Evolutionary conservation across 176 grass and related monocot species (phyloP), one percentile per base, ranked within the genome.

Genomic region (Eleusine coracana): DNA sequence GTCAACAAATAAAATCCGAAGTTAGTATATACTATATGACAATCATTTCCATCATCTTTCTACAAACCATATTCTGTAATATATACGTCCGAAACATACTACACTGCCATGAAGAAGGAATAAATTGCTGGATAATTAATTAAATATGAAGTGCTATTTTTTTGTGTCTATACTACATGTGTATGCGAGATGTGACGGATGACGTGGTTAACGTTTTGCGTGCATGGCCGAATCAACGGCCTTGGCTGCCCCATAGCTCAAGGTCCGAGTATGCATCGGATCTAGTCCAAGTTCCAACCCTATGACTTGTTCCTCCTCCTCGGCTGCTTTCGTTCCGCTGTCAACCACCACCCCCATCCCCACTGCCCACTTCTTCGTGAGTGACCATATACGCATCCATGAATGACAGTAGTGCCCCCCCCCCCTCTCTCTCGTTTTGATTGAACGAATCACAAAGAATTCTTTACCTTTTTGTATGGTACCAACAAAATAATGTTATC

Each of bases 271-370:
- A 41, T 48, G 21, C 13, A 66, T 21, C 60, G 55, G 34, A 74
- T 74, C 70, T 5, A 0, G 82, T 85, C 71, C 54, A n/a, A n/a
- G n/a, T n/a, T n/a, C n/a, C n/a, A 81, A 85, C 23, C 9, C 52
- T 13, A 56, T 3, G 82, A 85, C 71, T 45, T 1, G 20, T 81
- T 89, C 80, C 64, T 39, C 0, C 77, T 89, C 80, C 64, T 39
- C 0, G 44, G 55, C 54, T 76, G 77, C 63, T 62, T 80, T 89
- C 55, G 76, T 54, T 1, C 20, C 40, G 28, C 81, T 79, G 68
- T 77, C 87, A 76, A 88, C 76, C 68, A 49, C 74, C 61, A 34
- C 1, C 63, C 18, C 12, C 14, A 46, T 46, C 8, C 18, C 7
- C 14, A 46, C 11, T 11, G 9, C 3, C 3, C 27, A 75, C 54